Base-by-base conservation (phyloP, 768 basidiomycete species). In the Gautieria morchelliformis region DNA sequence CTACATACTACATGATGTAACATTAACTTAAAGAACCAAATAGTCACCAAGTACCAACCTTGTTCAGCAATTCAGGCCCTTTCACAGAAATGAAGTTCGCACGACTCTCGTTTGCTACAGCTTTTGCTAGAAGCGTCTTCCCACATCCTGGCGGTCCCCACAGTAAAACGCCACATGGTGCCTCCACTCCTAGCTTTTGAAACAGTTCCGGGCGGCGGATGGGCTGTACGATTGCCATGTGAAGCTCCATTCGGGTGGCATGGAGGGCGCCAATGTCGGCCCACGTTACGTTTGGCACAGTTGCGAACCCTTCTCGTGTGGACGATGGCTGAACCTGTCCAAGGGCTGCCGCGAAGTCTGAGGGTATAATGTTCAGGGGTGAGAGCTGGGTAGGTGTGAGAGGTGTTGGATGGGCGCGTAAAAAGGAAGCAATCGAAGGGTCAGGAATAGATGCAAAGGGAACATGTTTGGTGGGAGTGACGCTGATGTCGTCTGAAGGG, bases 81-180 rank as follows among this genome's bases (percentile, higher is more conserved):
- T 98, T 98, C 52, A 98, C 89, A 65, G 92, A 94, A 66, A 99
- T 97, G 65, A 99, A 98, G 70, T 93, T 98, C 12, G 96, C 96
- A 61, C 82, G 75, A 53, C 86, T 89, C 72, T 97, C 96, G 68
- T 93, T 97, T 9, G 96, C 96, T 5, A 98, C 95, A 0, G 95
- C 96, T 68, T 97, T 98, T 0, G 96, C 96, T n/a, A 99, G 74
- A 30, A 99, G 67, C 0, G 96, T 99, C 73, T 98, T 99, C 5
- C 96, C 96, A 66, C 95, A 98, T 10, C 96, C 96, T 0, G 96
- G 95, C 24, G 96, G 96, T 32, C 96, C 96, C 96, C 96, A 98
- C n/a, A 98, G 72, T 35, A 98, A 72, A 3, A 98, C 96, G 0
- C 95, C 96, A 65, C 92, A 93, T 0, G 92, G 84, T 0, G 91